Conservation (phyloP, 2,329 filamentous ascomycete genomes). For the Xylariales sp. region DNA sequence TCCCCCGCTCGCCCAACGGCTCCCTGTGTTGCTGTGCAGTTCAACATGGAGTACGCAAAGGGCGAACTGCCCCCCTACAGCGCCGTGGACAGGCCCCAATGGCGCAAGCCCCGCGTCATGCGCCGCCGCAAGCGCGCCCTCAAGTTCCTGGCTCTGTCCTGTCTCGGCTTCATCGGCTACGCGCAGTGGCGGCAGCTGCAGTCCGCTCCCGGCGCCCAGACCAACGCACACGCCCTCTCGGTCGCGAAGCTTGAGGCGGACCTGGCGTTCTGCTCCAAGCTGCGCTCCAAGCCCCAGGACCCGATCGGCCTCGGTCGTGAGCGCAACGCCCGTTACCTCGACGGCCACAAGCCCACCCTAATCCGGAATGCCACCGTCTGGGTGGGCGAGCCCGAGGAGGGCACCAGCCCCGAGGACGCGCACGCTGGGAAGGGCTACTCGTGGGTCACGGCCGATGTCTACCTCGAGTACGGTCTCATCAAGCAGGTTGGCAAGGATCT, state of each 20-base stretch:
- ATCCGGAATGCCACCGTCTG: constrained; percentile 65
- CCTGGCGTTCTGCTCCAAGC: constrained; percentile 49
- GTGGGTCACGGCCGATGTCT: constrained; percentile 58
- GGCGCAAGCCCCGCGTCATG: constrained; percentile 23
- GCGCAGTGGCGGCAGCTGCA: constrained; percentile 42
- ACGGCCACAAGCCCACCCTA: constrained; percentile 54
- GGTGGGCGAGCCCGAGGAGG: constrained; percentile 55
- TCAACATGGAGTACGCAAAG: constrained; percentile 32
- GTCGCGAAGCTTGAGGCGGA: constrained; percentile 48
- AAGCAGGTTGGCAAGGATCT: constrained; percentile 38
- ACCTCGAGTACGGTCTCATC: constrained; percentile 58
- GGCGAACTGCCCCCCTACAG: constrained; percentile 40
- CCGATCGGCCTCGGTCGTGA: constrained; percentile 52
- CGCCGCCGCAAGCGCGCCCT: constrained; percentile 42
- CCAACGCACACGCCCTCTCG: constrained; percentile 35
- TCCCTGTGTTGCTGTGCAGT: too few species aligned
- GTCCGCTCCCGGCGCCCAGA: constrained; percentile 4
- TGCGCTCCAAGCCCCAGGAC: constrained; percentile 51
- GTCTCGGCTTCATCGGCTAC: constrained; percentile 46
- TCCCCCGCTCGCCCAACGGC: too few species aligned
- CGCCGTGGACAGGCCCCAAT: constrained; percentile 18
- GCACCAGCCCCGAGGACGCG: constrained; percentile 49
- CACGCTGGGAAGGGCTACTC: constrained; percentile 53
- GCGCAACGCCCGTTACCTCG: constrained; percentile 56
- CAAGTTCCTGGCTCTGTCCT: constrained; percentile 38